Percentiles rank a stretch among this genome's conserved stretches.
Evolutionary conservation across 2,329 filamentous ascomycete genomes (phyloP).

Genomic region (Tolypocladium nubicola): DNA sequence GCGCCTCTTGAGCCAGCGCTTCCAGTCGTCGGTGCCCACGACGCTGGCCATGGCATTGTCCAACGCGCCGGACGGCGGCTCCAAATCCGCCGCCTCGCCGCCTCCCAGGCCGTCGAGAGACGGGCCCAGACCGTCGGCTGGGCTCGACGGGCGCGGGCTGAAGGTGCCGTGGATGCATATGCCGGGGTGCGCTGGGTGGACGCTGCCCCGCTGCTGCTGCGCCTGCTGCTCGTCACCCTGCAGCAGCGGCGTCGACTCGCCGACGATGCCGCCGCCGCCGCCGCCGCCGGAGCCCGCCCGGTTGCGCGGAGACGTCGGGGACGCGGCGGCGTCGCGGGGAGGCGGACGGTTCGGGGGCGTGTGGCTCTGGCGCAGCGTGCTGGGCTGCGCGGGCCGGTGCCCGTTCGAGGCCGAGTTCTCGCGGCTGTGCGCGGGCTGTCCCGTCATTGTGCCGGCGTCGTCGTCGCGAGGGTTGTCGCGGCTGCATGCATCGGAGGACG

Average conservation of each 20-base stretch:
- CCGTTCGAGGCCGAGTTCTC: constrained; percentile 13
- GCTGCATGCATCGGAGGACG: neutral
- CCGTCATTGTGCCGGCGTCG: constrained; percentile 11
- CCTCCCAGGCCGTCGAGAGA: constrained; percentile 17
- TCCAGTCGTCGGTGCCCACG: constrained; percentile 33
- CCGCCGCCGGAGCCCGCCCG: neutral
- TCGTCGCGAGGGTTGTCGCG: neutral
- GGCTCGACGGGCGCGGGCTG: constrained; percentile 52
- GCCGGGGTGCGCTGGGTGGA: constrained; percentile 30
- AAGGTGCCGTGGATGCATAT: constrained; percentile 66
- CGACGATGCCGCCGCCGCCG: constrained; percentile 11
- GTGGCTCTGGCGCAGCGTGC: constrained; percentile 34
- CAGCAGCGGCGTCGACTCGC: constrained; percentile 43
- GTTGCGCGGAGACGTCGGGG: neutral
- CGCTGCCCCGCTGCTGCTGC: constrained; percentile 8
- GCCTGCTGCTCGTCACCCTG: constrained; percentile 4
- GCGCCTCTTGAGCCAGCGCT: constrained; percentile 36
- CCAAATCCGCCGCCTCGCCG: constrained; percentile 20
- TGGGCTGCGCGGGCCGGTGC: constrained; percentile 32
- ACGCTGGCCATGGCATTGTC: constrained; percentile 28
- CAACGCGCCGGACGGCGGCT: constrained; percentile 22
- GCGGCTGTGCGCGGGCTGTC: constrained; percentile 15
- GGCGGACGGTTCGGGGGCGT: constrained; percentile 16
- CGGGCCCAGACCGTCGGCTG: constrained; percentile 20
- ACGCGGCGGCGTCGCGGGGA: constrained; percentile 8